Percentiles rank a stretch among this genome's conserved stretches.
Evolutionary conservation across 2,329 filamentous ascomycete genomes (phyloP).

Genomic region (Aspergillus calidoustus): DNA sequence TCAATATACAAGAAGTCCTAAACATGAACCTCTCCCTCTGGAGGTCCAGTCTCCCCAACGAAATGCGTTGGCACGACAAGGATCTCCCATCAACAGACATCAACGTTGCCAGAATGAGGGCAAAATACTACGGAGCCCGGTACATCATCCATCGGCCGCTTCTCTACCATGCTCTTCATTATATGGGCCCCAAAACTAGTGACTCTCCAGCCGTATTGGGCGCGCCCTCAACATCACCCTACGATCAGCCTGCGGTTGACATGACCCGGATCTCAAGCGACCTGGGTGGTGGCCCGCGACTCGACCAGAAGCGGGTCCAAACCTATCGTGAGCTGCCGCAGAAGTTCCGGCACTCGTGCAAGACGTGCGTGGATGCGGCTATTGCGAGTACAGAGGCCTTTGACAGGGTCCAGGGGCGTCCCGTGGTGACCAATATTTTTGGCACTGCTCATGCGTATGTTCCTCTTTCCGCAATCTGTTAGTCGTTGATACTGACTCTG

Average conservation of each 20-base stretch:
- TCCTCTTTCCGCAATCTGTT: background rate
- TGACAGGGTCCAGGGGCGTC: constrained; percentile 64
- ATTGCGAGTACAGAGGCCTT: constrained; percentile 87
- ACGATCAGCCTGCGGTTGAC: constrained; percentile 33
- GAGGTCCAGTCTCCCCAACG: constrained; percentile 54
- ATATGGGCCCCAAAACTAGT: constrained; percentile 48
- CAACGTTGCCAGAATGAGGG: constrained; percentile 79
- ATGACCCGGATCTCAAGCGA: constrained; percentile 41
- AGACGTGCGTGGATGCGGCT: constrained; percentile 71
- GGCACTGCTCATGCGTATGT: constrained; percentile 93
- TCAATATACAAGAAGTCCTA: constrained; percentile 46
- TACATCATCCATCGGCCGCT: constrained; percentile 89
- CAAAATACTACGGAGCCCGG: constrained; percentile 91
- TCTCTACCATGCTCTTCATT: constrained; percentile 63
- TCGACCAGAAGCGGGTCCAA: constrained; percentile 9
- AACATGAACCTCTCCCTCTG: constrained; percentile 58
- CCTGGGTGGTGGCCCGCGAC: constrained; percentile 28
- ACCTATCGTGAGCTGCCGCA: constrained; percentile 38
- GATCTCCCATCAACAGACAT: constrained; percentile 77
- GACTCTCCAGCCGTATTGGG: constrained; percentile 40
- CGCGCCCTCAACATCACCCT: constrained; percentile 35
- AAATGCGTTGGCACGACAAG: constrained; percentile 66
- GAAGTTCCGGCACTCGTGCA: constrained; percentile 60
- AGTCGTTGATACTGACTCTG: constrained; percentile 27
- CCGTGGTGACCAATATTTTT: constrained; percentile 94